phyloP scores from a whole-genome alignment of 371 early-diverging fungal genomes.

The Blastocladiella emersonii region DNA sequence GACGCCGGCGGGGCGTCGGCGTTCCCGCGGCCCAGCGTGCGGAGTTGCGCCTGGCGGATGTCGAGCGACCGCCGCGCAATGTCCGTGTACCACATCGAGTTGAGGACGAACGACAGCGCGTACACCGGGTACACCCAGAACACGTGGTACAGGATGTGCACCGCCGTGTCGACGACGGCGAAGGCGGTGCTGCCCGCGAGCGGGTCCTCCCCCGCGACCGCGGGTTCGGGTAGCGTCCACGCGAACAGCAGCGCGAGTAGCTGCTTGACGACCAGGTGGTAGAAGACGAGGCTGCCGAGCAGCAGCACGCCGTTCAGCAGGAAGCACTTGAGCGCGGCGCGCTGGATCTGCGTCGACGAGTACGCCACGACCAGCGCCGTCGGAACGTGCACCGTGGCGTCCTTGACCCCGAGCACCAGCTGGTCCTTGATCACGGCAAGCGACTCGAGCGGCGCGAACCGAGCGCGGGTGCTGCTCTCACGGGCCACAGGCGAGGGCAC shows the following conservation, averaged over 20 bases:
- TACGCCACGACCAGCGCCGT: background rate
- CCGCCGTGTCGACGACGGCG: background rate
- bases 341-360: slow-evolving; percentile 16
- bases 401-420: background rate
- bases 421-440: background rate
- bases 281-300: slow-evolving; percentile 20
- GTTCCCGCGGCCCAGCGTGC: slow-evolving; percentile 4
- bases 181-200: background rate
- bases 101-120: slow-evolving; percentile 16
- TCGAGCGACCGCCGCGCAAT: slow-evolving; percentile 20
- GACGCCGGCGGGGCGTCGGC: background rate
- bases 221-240: background rate
- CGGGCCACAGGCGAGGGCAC: too few relatives aligned
- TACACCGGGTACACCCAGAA: slow-evolving; percentile 25
- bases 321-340: slow-evolving; percentile 14
- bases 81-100: slow-evolving; percentile 19
- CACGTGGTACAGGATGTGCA: slow-evolving; percentile 9
- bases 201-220: background rate
- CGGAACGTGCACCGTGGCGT: background rate
- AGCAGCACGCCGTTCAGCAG: slow-evolving; percentile 23
- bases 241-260: slow-evolving; percentile 2
- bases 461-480: too few relatives aligned
- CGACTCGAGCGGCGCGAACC: too few relatives aligned
- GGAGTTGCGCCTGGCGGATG: slow-evolving; percentile 9
- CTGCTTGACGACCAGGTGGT: slow-evolving; percentile 13